phyloP scores from a whole-genome alignment of 257 asterid species.

The Salvia rosmarinus region DNA sequence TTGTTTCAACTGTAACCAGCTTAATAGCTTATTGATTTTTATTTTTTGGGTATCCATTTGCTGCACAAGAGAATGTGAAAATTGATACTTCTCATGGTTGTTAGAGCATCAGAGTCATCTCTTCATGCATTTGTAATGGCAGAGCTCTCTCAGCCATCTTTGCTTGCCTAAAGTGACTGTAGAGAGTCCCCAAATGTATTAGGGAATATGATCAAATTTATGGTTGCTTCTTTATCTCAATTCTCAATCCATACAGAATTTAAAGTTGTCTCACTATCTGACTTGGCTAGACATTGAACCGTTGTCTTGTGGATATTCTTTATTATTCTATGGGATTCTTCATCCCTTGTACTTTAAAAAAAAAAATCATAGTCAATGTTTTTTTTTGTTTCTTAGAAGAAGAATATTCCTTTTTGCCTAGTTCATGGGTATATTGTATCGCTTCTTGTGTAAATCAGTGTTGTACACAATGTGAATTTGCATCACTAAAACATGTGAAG shows the following conservation, averaged over 20 bases:
- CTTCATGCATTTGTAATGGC: not conserved
- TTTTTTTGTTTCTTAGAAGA: not conserved
- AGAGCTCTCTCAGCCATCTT: not conserved
- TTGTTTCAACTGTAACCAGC: conserved; percentile 6
- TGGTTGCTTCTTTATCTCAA: not conserved
- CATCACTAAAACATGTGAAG: not conserved
- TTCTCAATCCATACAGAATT: not conserved
- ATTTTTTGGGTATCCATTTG: not conserved
- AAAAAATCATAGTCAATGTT: no score
- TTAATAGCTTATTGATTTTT: no score
- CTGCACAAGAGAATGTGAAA: conserved; percentile 7
- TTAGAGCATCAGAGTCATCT: not conserved
- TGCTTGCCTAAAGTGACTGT: not conserved
- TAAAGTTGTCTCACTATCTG: no score
- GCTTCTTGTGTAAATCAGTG: not conserved
- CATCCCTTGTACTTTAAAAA: not conserved
- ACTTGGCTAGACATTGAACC: not conserved
- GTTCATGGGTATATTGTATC: not conserved
- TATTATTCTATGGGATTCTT: not conserved
- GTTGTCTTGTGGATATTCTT: not conserved
- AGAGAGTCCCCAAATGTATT: not conserved
- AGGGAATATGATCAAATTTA: not conserved
- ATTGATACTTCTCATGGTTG: not conserved
- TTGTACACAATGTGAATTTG: not conserved
- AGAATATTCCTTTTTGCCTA: not conserved